Base-by-base conservation (phyloP, 345 rosid species). In the Salix purpurea region DNA sequence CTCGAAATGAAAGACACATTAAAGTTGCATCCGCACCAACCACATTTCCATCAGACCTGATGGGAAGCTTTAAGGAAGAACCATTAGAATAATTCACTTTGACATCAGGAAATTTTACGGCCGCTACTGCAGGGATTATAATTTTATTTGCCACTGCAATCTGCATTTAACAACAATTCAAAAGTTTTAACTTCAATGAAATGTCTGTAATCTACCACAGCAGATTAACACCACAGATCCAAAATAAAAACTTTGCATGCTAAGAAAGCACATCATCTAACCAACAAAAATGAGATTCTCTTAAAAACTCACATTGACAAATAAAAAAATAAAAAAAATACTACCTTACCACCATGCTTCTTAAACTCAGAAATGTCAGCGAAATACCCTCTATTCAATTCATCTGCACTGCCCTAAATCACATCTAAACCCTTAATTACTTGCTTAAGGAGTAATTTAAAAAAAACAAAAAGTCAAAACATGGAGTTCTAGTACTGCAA, bases 281-380 rank as follows among this genome's bases (percentile, higher is more conserved):
- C 44, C 44, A 40, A 40, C 44, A 40, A 40, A 40, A 40, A 40
- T 40, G 44, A 11, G 44, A 2, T 40, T 40, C 12, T 40, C 44
- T 65, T 65, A 46, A 2, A 32, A 69, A 26, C 15, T 5, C 8
- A 28, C 44, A 40, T 44, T 44, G 13, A 44, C 16, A 44, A n/a
- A 71, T 34, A 4, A 1, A 28, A 56, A 50, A 56, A 26, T 14
- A 71, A 18, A 65, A 40, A 69, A n/a, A 65, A 40, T 13, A 72
- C 52, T 87, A 94, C 99, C 99, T 96, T 93, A 80, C 99, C 98
- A 66, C 97, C 99, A 77, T 96, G 96, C 76, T 91, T 78, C 84
- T 82, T 81, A 11, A 91, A 84, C 79, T 93, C 98, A 1, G 81
- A 66, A 79, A 93, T 84, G 70, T 93, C 99, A 3, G 91, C 94